A percentile compares a stretch with the other conserved stretches of the same genome.
These are phyloP conservation scores for Phialophora chinensis DNA, from an alignment of 2,329 filamentous ascomycete genomes.

Conservation along the genomic window DNA sequence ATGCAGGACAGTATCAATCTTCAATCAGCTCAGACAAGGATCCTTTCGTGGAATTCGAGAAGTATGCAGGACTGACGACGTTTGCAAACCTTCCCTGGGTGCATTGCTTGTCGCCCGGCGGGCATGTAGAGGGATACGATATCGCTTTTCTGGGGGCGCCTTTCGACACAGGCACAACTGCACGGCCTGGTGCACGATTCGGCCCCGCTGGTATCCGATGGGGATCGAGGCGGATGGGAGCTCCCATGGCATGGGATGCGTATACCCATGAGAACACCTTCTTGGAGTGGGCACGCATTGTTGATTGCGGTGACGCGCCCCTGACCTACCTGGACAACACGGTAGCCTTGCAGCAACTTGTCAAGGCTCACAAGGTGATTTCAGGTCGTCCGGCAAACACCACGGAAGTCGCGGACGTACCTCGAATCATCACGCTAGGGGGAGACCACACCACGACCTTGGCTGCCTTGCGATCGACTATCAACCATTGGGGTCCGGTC, in stretches of 20 bases:
- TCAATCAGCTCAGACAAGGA: constrained; percentile 42
- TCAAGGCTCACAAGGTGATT: constrained; percentile 56
- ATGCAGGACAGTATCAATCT: constrained; percentile 23
- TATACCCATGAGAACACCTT: constrained; percentile 58
- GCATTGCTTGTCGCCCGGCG: constrained; percentile 42
- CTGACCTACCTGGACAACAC: constrained; percentile 61
- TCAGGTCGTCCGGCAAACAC: constrained; percentile 55
- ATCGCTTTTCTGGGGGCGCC: constrained; percentile 58
- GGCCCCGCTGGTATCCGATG: constrained; percentile 59
- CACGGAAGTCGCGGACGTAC: constrained; percentile 48
- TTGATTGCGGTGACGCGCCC: constrained; percentile 63
- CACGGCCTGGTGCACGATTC: constrained; percentile 59
- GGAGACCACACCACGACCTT: constrained; percentile 64
- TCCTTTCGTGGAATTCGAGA: constrained; percentile 51
- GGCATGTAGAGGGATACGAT: constrained; percentile 42
- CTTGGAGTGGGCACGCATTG: constrained; percentile 57
- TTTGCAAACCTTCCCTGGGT: constrained; percentile 46
- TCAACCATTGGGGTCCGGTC: constrained; percentile 57
- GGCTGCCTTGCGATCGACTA: constrained; percentile 57
- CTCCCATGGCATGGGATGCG: constrained; percentile 52
- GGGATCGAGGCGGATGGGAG: constrained; percentile 56
- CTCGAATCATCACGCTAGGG: constrained; percentile 60
- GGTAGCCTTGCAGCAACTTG: constrained; percentile 60
- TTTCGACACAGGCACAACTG: constrained; percentile 60
- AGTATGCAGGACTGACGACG: constrained; percentile 48